Base-by-base conservation (phyloP, 2,329 filamentous ascomycete genomes). In the Hirsutella rhossiliensis region DNA sequence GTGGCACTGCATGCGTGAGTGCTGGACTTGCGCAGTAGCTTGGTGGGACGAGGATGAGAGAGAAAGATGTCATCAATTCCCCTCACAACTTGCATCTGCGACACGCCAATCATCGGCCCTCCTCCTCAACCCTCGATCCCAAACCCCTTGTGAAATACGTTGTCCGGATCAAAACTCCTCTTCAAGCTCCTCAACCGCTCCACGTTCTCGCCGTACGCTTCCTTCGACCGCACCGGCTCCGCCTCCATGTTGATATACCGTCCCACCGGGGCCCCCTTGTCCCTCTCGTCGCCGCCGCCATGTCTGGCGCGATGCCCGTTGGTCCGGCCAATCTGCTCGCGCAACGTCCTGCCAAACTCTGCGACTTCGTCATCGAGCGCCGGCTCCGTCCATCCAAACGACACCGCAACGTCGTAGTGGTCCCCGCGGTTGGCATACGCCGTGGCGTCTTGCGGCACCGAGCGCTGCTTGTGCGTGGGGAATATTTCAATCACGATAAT, bases 361-460 rank as follows among this genome's bases (percentile, higher is more conserved):
- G 65, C 58, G 18, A 66, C 57, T 11, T 59, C 54, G 1, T 30
- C 29, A 46, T 72, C 69, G 19, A 63, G 58, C 7, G 48, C 52
- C 4, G 53, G 32, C 32, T 66, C 59, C 2, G 59, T 58, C 69
- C 69, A 72, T 11, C 61, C 58, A 28, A 67, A 57, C 6, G 54
- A 51, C 2, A 66, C 58, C 42, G 66, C 56, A 2, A 63, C 63
- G 40, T 73, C 69, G 47, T 67, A 67, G 32, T 67, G 66, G 6
- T 53, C 52, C 8, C 65, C 67, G 5, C 70, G 61, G 47, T 66
- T 69, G 4, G 67, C 65, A 45, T 69, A 70, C 0, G 70, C 64
- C 6, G 64, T 73, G 1, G 57, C 61, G 3, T 56, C 47, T 1
- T 58, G 48, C 0, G 57, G 51, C 5, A 68, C 56, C n/a, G 58